Evolutionary conservation across 148 eudicot species (phyloP).

Genomic region (Linanthus parryae): DNA sequence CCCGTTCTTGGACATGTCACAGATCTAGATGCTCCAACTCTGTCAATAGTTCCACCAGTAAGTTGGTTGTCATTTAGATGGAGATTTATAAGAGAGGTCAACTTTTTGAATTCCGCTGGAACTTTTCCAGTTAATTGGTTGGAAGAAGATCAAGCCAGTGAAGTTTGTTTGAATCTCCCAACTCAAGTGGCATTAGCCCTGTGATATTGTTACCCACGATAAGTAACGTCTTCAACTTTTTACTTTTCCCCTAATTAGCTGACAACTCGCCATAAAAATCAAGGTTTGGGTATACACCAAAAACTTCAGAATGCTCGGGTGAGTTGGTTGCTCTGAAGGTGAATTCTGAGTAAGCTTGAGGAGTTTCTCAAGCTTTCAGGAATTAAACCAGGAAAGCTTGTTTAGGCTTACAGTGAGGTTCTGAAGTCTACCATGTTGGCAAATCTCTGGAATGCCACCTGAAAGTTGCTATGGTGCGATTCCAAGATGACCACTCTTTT

Average conservation of each 20-base stretch:
- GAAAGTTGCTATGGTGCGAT: neutral
- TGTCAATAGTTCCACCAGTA: constrained; percentile 13
- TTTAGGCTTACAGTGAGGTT: constrained; percentile 14
- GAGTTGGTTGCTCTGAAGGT: constrained; percentile 26
- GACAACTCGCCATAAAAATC: constrained; percentile 17
- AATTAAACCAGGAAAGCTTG: constrained; percentile 17
- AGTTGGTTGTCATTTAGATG: constrained; percentile 24
- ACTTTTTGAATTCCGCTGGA: constrained; percentile 27
- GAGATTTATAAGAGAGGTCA: constrained; percentile 18
- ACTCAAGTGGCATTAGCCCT: constrained; percentile 17
- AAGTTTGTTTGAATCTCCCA: constrained; percentile 21
- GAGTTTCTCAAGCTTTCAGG: constrained; percentile 26
- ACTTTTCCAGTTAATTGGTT: constrained; percentile 25
- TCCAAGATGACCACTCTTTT: constrained; percentile 14
- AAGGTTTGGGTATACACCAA: constrained; percentile 28
- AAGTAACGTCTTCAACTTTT: constrained; percentile 14
- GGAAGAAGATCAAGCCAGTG: constrained; percentile 28
- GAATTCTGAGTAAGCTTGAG: constrained; percentile 13
- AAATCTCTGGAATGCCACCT: constrained; percentile 8
- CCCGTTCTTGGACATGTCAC: constrained; percentile 22
- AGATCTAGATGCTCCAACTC: constrained; percentile 28
- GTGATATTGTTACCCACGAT: constrained; percentile 14
- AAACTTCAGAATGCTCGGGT: constrained; percentile 16
- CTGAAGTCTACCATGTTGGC: constrained; percentile 15
- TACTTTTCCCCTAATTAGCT: constrained; percentile 19